Base-by-base conservation (phyloP, 2,329 filamentous ascomycete species). In the Albifimbria verrucaria region DNA sequence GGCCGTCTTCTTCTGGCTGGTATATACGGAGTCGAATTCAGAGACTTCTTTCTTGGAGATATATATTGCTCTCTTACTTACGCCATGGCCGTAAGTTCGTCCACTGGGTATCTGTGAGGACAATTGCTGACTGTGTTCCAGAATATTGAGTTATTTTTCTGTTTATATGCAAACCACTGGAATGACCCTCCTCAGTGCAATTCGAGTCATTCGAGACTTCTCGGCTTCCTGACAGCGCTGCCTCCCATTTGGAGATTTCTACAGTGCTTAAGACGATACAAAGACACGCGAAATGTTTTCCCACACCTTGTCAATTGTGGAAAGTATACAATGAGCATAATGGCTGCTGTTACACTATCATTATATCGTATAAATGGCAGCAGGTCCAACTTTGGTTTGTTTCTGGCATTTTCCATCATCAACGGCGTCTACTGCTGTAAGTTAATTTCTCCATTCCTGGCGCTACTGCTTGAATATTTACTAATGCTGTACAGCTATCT, bases 11-110 rank as follows among this genome's bases (percentile, higher is more conserved):
- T 95, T 50, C 80, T 93, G 48, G 90, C 93, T 15, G 92, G 92
- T 4, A 68, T 96, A 20, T 97, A 95, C 64, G 91, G 91, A 2
- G 94, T 99, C 48, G 93, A 97, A 68, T 99, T 97, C 68, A 85
- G 92, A 53, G 94, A 99, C 71, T 97, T 99, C 73, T 97, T 97
- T 71, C 80, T 97, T 0, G 94, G 94, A 50, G 94, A 99, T 68
- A 97, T 97, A 79, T 96, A 96, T 70, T 97, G 93, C 71, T 97
- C 94, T 3, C 78, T 96, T 52, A 96, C 92, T 6, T 99, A 99
- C 70, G 82, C 88, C 17, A 90, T 90, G 71, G 88, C 90, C 55
- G 90, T 93, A 78, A 75, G 88, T 82, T 1, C 15, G 28, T 5
- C 49, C 22, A n/a, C 21, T n/a, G 17, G 50, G 9, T 7, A 18